Evolutionary conservation across 2,329 filamentous ascomycete species (phyloP).

Genomic region (Fusarium luffae): DNA sequence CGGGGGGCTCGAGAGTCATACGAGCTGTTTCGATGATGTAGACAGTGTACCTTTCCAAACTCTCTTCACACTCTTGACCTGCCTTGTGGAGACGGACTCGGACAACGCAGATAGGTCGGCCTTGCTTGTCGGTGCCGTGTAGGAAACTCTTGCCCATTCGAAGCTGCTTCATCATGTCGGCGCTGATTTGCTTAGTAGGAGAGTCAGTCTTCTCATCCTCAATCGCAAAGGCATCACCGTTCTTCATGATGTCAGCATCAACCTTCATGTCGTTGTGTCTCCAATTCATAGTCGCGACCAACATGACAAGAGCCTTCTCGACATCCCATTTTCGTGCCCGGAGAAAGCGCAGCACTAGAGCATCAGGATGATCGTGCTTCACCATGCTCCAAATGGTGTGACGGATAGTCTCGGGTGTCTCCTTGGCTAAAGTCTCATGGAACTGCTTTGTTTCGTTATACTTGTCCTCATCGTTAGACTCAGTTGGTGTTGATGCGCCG

Average conservation of each 20-base stretch:
- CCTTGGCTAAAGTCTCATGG: conserved; percentile 80
- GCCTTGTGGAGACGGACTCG: conserved; percentile 83
- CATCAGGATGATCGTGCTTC: conserved; percentile 95
- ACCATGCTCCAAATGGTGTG: conserved; percentile 91
- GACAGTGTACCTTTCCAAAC: conserved; percentile 89
- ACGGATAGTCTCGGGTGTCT: conserved; percentile 81
- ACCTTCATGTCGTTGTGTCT: conserved; percentile 84
- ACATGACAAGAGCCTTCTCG: conserved; percentile 91
- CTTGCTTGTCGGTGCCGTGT: conserved; percentile 85
- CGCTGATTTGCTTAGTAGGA: conserved; percentile 71
- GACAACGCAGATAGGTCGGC: conserved; percentile 88
- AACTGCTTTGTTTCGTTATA: conserved; percentile 91
- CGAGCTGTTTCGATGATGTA: conserved; percentile 95
- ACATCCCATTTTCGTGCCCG: conserved; percentile 96
- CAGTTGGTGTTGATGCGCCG: conserved; percentile 52
- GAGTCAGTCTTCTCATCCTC: conserved; percentile 68
- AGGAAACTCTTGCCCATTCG: conserved; percentile 93
- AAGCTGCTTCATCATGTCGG: conserved; percentile 85
- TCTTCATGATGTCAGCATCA: conserved; percentile 85
- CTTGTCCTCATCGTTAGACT: conserved; percentile 78
- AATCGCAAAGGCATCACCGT: conserved; percentile 76
- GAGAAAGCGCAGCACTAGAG: conserved; percentile 82
- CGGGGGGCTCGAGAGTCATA: conserved; percentile 79
- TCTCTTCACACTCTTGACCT: conserved; percentile 84
- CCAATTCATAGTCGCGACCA: conserved; percentile 95